A percentile compares a stretch with the other conserved stretches of the same genome.
These are phyloP conservation scores for Pulveroboletus sp. DNA, from an alignment of 768 basidiomycete genomes.

Conservation along the genomic window DNA sequence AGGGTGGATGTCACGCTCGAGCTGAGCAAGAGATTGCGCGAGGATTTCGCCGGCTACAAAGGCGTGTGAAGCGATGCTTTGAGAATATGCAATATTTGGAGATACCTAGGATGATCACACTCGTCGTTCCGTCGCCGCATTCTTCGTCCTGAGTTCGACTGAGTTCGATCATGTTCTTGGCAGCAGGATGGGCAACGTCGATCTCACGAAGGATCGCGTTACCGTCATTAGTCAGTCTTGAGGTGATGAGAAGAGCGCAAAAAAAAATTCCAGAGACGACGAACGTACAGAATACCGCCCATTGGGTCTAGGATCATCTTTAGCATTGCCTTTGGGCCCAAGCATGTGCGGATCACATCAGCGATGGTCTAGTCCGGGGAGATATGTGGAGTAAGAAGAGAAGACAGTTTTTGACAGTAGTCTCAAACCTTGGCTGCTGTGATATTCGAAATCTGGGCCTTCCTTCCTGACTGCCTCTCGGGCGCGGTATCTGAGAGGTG, in stretches of 20 bases:
- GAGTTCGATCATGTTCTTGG: conserved; percentile 99
- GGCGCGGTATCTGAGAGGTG: conserved; percentile 74
- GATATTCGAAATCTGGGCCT: conserved; percentile 96
- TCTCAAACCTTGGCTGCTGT: conserved; percentile 84
- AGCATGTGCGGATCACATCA: conserved; percentile 95
- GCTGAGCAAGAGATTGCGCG: conserved; percentile 86
- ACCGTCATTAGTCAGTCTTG: conserved; percentile 94
- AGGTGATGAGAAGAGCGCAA: background rate
- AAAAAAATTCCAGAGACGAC: background rate
- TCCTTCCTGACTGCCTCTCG: conserved; percentile 89
- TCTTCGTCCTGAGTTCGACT: conserved; percentile 98
- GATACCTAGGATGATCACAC: conserved; percentile 94
- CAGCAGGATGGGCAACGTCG: conserved; percentile 97
- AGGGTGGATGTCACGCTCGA: conserved; percentile 96
- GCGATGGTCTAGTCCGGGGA: conserved; percentile 71
- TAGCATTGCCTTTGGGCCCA: conserved; percentile 96
- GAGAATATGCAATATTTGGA: background rate
- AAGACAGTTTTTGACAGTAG: fast-evolving
- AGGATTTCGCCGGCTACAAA: conserved; percentile 88
- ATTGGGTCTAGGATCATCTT: conserved; percentile 99
- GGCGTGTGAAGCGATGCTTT: background rate
- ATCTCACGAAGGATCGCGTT: conserved; percentile 98
- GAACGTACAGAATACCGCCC: conserved; percentile 90
- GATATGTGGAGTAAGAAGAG: background rate
- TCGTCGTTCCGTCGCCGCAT: conserved; percentile 97